phyloP scores from a whole-genome alignment of 164 flowering plant genomes.

The Liquidambar formosana region DNA sequence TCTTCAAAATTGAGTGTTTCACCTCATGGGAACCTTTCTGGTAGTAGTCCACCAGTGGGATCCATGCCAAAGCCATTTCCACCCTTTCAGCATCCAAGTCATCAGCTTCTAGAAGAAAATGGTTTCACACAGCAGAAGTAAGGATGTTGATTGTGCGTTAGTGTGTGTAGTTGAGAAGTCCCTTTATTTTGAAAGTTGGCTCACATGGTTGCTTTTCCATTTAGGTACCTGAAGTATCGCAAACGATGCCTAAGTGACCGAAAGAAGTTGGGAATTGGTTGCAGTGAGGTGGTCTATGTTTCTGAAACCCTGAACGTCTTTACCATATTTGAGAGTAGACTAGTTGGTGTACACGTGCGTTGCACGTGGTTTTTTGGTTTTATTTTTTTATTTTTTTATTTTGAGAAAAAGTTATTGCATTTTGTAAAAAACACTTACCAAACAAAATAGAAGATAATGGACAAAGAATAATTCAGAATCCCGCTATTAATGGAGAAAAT shows the following conservation, averaged over 20 bases:
- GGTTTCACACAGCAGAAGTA: conserved; percentile 95
- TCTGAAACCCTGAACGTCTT: background rate
- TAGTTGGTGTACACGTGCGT: too few species aligned
- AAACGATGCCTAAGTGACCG: conserved; percentile 87
- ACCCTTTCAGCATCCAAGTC: conserved; percentile 98
- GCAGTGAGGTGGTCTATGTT: conserved; percentile 78
- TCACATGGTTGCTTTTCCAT: conserved; percentile 15
- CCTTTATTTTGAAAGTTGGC: background rate
- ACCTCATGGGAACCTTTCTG: conserved; percentile 65
- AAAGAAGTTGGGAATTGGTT: conserved; percentile 86
- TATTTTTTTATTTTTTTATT: background rate
- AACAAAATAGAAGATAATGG: too few species aligned
- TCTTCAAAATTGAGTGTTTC: conserved; percentile 76
- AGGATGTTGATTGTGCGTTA: conserved; percentile 26
- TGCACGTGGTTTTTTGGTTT: too few species aligned
- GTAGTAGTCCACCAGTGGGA: conserved; percentile 92
- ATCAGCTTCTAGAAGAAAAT: conserved; percentile 89
- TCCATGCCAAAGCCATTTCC: conserved; percentile 91
- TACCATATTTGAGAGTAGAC: background rate
- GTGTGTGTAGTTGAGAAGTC: background rate
- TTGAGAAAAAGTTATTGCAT: too few species aligned
- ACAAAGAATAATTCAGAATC: too few species aligned
- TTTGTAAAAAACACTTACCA: too few species aligned
- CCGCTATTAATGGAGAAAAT: too few species aligned
- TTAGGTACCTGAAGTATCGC: conserved; percentile 82